Conservation (phyloP, 495 filamentous ascomycete species). For the Trichoderma erinaceum region DNA sequence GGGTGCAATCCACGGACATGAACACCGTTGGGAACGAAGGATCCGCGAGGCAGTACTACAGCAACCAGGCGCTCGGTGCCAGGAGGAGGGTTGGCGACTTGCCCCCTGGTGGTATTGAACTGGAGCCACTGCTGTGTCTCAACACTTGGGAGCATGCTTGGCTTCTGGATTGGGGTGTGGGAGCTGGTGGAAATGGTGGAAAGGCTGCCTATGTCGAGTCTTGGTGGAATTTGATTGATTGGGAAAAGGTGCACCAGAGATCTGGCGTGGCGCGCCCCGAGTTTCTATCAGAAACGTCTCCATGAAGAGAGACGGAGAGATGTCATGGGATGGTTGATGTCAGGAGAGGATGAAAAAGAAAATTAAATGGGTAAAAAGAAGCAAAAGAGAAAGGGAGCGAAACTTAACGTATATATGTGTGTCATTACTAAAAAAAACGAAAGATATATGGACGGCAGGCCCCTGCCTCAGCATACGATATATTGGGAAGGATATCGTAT, state of each 20-base stretch:
- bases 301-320: not conserved
- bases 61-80: constrained; percentile 31
- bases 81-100: constrained; percentile 20
- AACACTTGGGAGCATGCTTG: constrained; percentile 97
- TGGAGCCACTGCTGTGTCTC: constrained; percentile 75
- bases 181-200: constrained; percentile 37
- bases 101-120: constrained; percentile 62
- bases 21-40: constrained; percentile 50
- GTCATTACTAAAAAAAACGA: not conserved
- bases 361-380: not conserved
- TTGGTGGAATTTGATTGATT: constrained; percentile 88
- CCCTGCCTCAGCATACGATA: not conserved
- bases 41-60: constrained; percentile 30
- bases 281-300: constrained; percentile 13
- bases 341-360: not conserved
- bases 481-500: not conserved
- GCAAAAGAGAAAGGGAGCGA: not conserved
- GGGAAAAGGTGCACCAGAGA: constrained; percentile 57
- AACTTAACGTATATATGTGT: constrained; percentile 1
- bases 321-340: not conserved
- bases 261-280: constrained; percentile 21
- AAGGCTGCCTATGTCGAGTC: constrained; percentile 68
- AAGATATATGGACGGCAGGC: not conserved
- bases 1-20: constrained; percentile 73
- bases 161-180: constrained; percentile 76